These are phyloP conservation scores for Paracoccidioides lutzii DNA, from an alignment of 2,329 filamentous ascomycete genomes.

Conservation along the genomic window DNA sequence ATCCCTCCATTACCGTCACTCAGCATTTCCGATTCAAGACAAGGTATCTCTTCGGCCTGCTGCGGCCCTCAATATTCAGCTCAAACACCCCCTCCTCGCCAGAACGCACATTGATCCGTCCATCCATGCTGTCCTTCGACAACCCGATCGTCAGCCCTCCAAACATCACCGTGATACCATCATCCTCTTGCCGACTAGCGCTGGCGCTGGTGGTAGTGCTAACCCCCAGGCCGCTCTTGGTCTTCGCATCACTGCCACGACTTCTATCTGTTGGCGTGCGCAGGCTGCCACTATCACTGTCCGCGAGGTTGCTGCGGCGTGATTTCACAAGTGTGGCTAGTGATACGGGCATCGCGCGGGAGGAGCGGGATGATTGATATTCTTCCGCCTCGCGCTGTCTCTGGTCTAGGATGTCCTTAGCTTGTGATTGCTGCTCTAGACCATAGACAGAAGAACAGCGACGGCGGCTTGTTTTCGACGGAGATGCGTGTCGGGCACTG, in stretches of 20 bases:
- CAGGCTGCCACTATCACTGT: conserved; percentile 29
- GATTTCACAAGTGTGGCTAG: conserved; percentile 22
- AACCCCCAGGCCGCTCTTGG: conserved; percentile 18
- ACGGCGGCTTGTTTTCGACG: conserved; percentile 23
- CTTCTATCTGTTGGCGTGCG: conserved; percentile 30
- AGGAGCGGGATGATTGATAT: conserved; percentile 25
- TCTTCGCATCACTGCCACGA: conserved; percentile 26
- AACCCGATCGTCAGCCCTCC: conserved; percentile 30
- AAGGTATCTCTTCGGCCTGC: conserved; percentile 25
- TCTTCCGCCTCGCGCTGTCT: conserved; percentile 27
- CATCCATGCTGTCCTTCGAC: conserved; percentile 23
- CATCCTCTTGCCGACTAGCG: conserved; percentile 21
- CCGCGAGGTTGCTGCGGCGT: conserved; percentile 19
- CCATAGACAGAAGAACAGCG: conserved; percentile 21
- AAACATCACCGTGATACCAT: conserved; percentile 28
- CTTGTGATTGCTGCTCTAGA: conserved; percentile 10
- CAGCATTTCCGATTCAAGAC: conserved; percentile 23
- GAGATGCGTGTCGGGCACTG: conserved; percentile 16
- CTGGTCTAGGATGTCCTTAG: conserved; percentile 20
- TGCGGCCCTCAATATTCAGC: conserved; percentile 23
- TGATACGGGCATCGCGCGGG: conserved; percentile 20
- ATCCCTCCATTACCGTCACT: conserved; percentile 19
- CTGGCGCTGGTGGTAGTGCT: no score
- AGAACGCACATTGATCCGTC: conserved; percentile 29
- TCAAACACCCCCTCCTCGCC: conserved; percentile 27